A percentile compares a stretch with the other conserved stretches of the same genome.
Evolutionary conservation across 2,329 filamentous ascomycete genomes (phyloP).

Genomic region (Orbilia blumenaviensis): DNA sequence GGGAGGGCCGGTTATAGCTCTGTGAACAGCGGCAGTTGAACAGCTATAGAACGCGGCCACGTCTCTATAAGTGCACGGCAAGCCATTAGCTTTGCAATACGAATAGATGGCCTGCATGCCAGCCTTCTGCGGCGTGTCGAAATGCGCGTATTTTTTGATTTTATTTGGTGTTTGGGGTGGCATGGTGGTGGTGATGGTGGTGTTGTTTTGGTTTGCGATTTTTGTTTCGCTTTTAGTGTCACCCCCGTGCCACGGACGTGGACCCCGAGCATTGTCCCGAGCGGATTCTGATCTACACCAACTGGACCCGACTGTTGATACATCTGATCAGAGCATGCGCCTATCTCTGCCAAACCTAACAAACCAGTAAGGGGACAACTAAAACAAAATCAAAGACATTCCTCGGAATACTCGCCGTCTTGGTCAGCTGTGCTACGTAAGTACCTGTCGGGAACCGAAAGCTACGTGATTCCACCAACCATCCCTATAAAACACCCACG

Average conservation of each 20-base stretch:
- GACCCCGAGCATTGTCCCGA: constrained; percentile 48
- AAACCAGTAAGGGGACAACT: neutral
- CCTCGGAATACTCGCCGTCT: neutral
- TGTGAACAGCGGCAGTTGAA: neutral
- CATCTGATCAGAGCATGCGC: constrained; percentile 32
- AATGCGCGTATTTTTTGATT: neutral
- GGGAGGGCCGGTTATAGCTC: neutral
- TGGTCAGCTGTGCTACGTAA: neutral
- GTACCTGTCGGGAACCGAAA: too few species aligned
- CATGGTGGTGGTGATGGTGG: constrained; percentile 2
- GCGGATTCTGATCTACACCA: constrained; percentile 15
- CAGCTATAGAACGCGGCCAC: neutral
- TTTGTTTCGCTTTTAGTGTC: neutral
- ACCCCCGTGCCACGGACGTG: too few species aligned
- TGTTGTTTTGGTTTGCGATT: neutral
- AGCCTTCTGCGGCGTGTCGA: neutral
- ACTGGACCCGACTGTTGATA: too few species aligned
- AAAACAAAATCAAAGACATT: constrained; percentile 9
- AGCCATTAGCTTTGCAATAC: neutral
- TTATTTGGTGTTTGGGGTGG: neutral
- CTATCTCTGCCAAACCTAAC: neutral
- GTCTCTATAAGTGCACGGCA: neutral
- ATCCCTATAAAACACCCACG: neutral
- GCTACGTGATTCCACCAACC: too few species aligned
- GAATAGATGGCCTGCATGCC: neutral